Base-by-base conservation (phyloP, 768 basidiomycete genomes). In the Phylloporus arenicola region DNA sequence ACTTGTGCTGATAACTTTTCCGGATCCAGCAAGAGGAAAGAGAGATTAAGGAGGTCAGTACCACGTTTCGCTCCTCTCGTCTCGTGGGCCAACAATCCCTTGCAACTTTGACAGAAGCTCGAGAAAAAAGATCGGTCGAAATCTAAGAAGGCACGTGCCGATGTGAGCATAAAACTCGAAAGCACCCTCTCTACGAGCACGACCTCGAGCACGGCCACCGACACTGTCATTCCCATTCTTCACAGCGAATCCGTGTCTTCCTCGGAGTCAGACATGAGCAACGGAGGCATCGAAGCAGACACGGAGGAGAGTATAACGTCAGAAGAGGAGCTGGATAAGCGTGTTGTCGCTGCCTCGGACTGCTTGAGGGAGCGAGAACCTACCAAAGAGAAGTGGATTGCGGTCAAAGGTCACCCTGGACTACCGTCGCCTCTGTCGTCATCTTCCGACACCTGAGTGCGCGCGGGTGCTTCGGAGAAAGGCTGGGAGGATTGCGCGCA, bases 231-330 rank as follows among this genome's bases (percentile, higher is more conserved):
- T 30, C 53, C 62, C 19, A 44, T 64, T 52, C 19, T 50, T 40
- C 50, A 45, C 51, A 53, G 56, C 63, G 41, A 71, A 57, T 57
- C 68, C 71, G 63, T 71, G 39, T 75, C 79, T 22, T 77, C 72
- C 54, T 84, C 81, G 38, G 82, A 82, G 60, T 78, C 78, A 24
- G 84, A 84, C 58, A 74, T 65, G 50, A 80, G 72, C 62, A 82
- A 75, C 16, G 80, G 79, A 13, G 75, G 73, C 17, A 76, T 76
- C 46, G 88, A 88, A 51, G 85, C 83, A 8, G 88, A 89, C 60
- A 80, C 80, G 20, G 87, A 89, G 66, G 84, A 83, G 61, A 86
- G 84, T 60, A 70, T 84, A 56, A 83, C 85, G 3, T 86, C 85
- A 30, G 87, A 88, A 58, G 86, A 76, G 50, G 80, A 87, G 60